Evolutionary conservation across 78 protist species (phyloP), one percentile per base, ranked within the genome.

Genomic region (Chrysochromulina parva): DNA sequence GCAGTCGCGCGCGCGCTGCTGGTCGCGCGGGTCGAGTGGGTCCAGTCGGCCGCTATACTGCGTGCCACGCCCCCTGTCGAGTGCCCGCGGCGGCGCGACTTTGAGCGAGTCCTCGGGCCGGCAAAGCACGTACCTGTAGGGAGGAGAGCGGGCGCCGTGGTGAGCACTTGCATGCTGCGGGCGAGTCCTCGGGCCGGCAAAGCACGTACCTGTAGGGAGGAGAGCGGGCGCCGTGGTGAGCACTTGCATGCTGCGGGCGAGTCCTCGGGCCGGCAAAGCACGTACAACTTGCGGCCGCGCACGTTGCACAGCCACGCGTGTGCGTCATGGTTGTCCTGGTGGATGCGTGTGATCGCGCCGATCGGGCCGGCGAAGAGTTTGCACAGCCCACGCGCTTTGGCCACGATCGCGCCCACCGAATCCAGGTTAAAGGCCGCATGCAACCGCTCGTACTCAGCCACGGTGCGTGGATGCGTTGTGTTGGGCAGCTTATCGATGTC

Each of bases 301-400:
- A 74, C 4, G 26, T 74, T 2, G 3, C 26, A 10, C 24, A 74
- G 82, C 82, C 82, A 74, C n/a, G 82, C 82, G 24, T 74, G 82
- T 11, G 82, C 82, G 26, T 19, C 28, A 55, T 74, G 82, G 82
- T 74, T 74, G 82, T 74, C 82, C 19, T 6, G 13, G 82, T 74
- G 82, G 14, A 74, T 74, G n/a, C 82, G 50, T 24, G 82, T 74
- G 57, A 74, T 48, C 28, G 82, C 82, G n/a, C 82, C 82, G 24
- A 14, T 7, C 19, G 28, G 26, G 28, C 82, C 82, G 57, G 48
- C 26, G 82, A 74, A 74, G 82, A 74, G 55, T 24, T 74, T 74
- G 82, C 82, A 74, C 57, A 74, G 55, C 55, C 6, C 26, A 5
- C 82, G 53, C 57, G 38, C 38, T 38, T 38, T 38, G 38, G 38